Percentiles rank a stretch among this genome's conserved stretches.
Evolutionary conservation across 805 yeast species (phyloP).

Genomic region (Lipomyces yamadae): DNA sequence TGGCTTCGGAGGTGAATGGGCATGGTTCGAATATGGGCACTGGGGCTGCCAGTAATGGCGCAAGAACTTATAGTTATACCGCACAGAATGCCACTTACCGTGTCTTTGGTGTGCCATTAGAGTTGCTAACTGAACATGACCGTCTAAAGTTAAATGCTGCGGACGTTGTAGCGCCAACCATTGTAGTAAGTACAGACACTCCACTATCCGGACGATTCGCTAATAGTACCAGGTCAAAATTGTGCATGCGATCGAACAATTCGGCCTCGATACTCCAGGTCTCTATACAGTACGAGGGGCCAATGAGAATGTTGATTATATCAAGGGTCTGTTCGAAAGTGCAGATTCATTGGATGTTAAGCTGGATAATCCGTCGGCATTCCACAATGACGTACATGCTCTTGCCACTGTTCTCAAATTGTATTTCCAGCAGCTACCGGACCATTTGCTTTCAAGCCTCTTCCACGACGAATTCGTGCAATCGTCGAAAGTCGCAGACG

Average conservation of each 20-base stretch:
- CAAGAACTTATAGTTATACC: background rate
- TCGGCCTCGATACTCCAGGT: slow-evolving; percentile 87
- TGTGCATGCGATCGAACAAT: slow-evolving; percentile 79
- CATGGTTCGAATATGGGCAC: background rate
- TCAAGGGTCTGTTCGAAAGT: slow-evolving; percentile 61
- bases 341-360: slow-evolving; percentile 61
- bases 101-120: slow-evolving; percentile 84
- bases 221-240: slow-evolving; percentile 60
- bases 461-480: slow-evolving; percentile 66
- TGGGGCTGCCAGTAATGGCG: background rate
- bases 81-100: background rate
- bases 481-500: slow-evolving; percentile 70
- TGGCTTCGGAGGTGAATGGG: slow-evolving; percentile 3
- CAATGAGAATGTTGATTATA: slow-evolving; percentile 69
- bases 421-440: slow-evolving; percentile 84
- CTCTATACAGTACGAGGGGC: slow-evolving; percentile 87
- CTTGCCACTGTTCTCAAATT: slow-evolving; percentile 87
- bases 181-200: slow-evolving; percentile 54
- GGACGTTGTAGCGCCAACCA: slow-evolving; percentile 80
- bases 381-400: slow-evolving; percentile 79
- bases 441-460: slow-evolving; percentile 74
- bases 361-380: slow-evolving; percentile 55
- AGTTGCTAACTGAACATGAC: slow-evolving; percentile 73
- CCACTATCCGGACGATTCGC: background rate
- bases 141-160: slow-evolving; percentile 48